Base-by-base conservation (phyloP, 2,329 filamentous ascomycete genomes). In the Pseudogymnoascus sp. region DNA sequence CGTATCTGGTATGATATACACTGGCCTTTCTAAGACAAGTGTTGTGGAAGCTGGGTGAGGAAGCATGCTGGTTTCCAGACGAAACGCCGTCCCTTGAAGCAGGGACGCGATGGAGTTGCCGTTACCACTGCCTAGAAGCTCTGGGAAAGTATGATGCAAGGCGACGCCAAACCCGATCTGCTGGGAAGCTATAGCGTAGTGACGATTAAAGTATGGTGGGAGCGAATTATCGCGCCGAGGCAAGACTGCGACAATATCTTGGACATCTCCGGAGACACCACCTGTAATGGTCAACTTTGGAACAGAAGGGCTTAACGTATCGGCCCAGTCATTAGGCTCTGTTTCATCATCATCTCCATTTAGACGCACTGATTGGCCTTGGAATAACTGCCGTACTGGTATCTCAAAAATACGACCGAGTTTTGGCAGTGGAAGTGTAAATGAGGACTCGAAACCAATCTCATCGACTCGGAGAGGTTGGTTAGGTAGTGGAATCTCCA, bases 401-500 rank as follows among this genome's bases (percentile, higher is more conserved):
- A 12, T 59, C 42, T 31, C 37, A 42, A 40, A 44, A 18, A 63
- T 31, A 7, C 11, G 18, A 12, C 60, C 25, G 8, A 44, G 1
- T 68, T 65, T 31, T 70, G 65, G 18, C 67, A 62, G 73, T 67
- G 59, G 59, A 40, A 60, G 18, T 40, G 36, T 60, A 42, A 60
- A 60, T 40, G 59, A 60, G 21, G 59, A 60, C 6, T 42, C 38
- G n/a, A 60, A 7, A 4, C 70, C 73, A 8, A 70, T 69, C 11
- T 73, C 65, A 62, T 70, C 64, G 46, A 63, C 5, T 25, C 44
- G 34, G 11, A 38, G 36, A 36, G 1, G 71, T 70, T 14, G 73
- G 68, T 1, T 67, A 67, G 53, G 77, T 70, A 62, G 74, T 71
- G n/a, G 70, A 67, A 40, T 16, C 36, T 60, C 36, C 59, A 40